phyloP scores from a whole-genome alignment of 1,284 basidiomycete genomes.

The Inonotus obliquus region DNA sequence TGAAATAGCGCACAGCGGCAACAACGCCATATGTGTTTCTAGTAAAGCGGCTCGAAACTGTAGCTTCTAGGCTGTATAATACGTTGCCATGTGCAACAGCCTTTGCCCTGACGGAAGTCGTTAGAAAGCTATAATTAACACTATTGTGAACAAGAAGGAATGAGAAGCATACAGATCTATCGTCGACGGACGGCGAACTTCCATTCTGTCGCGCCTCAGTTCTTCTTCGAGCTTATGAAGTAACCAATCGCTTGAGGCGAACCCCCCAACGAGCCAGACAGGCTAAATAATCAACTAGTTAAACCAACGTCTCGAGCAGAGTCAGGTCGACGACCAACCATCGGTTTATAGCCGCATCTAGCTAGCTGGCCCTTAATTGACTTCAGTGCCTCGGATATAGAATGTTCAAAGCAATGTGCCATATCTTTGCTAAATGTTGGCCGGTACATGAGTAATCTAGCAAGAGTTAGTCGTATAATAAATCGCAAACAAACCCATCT shows the following conservation, averaged over 20 bases:
- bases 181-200: conserved; percentile 68
- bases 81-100: conserved; percentile 77
- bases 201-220: conserved; percentile 47
- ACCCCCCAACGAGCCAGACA: conserved; percentile 75
- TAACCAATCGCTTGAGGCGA: conserved; percentile 73
- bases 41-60: conserved; percentile 69
- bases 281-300: conserved; percentile 40
- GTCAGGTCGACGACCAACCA: conserved; percentile 28
- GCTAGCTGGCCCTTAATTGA: conserved; percentile 67
- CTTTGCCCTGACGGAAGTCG: conserved; percentile 49
- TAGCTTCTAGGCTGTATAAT: conserved; percentile 76
- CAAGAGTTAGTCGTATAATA: not conserved
- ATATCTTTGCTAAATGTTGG: conserved; percentile 44
- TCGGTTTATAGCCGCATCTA: conserved; percentile 57
- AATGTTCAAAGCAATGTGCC: conserved; percentile 69
- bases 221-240: conserved; percentile 67
- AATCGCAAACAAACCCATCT: conserved; percentile 47
- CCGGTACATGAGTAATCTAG: not conserved
- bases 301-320: not conserved
- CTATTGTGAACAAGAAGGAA: not conserved
- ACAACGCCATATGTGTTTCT: conserved; percentile 77
- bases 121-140: too few species aligned
- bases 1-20: conserved; percentile 60
- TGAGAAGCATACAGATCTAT: conserved; percentile 49
- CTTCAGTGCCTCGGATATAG: conserved; percentile 60